Evolutionary conservation across 192 early-diverging fungal species (phyloP).

Genomic region (Coemansia sp.): DNA sequence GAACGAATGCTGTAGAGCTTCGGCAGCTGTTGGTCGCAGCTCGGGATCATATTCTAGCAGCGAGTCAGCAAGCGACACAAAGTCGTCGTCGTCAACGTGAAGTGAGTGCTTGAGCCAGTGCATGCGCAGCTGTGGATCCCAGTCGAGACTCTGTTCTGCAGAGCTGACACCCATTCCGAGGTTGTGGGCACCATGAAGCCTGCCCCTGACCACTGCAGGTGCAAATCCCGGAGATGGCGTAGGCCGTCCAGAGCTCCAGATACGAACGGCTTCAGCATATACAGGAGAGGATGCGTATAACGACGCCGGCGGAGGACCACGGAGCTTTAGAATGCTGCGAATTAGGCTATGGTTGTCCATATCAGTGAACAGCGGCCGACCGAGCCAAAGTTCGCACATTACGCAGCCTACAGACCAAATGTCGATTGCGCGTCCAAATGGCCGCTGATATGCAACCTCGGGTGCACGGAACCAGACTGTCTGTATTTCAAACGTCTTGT

Average conservation of each 20-base stretch:
- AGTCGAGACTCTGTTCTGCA: slow-evolving; percentile 43
- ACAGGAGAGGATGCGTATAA: slow-evolving; percentile 60
- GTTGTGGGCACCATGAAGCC: slow-evolving; percentile 5
- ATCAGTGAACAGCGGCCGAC: slow-evolving; percentile 64
- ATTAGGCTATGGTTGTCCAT: slow-evolving; percentile 65
- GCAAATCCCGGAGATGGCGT: slow-evolving; percentile 29
- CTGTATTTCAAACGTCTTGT: slow-evolving; percentile 73
- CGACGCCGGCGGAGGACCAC: slow-evolving; percentile 67
- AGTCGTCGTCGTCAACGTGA: slow-evolving; percentile 46
- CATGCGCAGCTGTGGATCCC: slow-evolving; percentile 49
- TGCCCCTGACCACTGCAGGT: slow-evolving; percentile 25
- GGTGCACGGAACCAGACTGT: slow-evolving; percentile 97
- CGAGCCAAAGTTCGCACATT: slow-evolving; percentile 75
- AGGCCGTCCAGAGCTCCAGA: slow-evolving; percentile 45
- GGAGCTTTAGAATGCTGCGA: slow-evolving; percentile 68
- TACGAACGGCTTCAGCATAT: slow-evolving; percentile 55
- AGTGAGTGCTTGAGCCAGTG: slow-evolving; percentile 52
- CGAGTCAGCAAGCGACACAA: slow-evolving; percentile 50
- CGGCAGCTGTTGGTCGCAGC: slow-evolving; percentile 74
- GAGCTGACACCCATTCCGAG: slow-evolving; percentile 1
- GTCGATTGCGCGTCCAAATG: slow-evolving; percentile 69
- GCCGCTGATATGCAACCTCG: slow-evolving; percentile 80
- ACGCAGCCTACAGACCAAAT: slow-evolving; percentile 88
- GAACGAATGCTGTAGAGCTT: slow-evolving; percentile 57
- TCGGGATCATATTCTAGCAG: slow-evolving; percentile 90